A percentile compares a stretch with the other conserved stretches of the same genome.
phyloP scores from a whole-genome alignment of 345 rosid genomes.

The Eucalyptus sideroxylon region DNA sequence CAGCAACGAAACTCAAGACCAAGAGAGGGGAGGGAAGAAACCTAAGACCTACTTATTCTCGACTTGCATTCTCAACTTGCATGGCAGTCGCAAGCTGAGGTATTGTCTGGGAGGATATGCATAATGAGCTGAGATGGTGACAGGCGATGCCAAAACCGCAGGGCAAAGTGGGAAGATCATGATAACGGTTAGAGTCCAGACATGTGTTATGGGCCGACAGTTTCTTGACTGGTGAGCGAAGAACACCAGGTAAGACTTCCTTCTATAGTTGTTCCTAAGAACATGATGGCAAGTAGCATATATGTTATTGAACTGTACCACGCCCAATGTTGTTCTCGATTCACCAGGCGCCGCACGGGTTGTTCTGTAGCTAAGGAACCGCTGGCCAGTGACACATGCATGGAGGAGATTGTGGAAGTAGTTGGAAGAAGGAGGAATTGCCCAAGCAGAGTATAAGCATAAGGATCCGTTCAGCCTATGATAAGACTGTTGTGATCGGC shows the following conservation, averaged over 20 bases:
- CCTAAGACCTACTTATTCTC: neutral
- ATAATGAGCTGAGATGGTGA: neutral
- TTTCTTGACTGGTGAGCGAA: no score
- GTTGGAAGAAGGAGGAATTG: neutral
- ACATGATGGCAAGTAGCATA: no score
- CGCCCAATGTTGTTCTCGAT: accelerated
- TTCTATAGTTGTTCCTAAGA: no score
- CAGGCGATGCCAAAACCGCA: neutral
- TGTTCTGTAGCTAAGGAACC: no score
- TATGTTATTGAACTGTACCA: no score
- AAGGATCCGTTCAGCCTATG: neutral
- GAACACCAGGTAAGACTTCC: no score
- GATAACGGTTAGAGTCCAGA: neutral
- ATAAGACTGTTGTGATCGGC: neutral
- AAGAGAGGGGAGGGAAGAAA: neutral
- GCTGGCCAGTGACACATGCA: neutral
- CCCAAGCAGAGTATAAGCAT: neutral
- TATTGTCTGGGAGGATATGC: neutral
- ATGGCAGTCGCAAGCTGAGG: neutral
- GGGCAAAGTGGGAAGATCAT: neutral
- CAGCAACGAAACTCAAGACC: neutral
- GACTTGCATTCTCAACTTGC: neutral
- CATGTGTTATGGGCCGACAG: accelerated
- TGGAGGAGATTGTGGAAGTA: neutral
- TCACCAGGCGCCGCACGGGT: no score